Evolutionary conservation across 2,329 filamentous ascomycete genomes (phyloP).

Genomic region (Aspergillus melleus): DNA sequence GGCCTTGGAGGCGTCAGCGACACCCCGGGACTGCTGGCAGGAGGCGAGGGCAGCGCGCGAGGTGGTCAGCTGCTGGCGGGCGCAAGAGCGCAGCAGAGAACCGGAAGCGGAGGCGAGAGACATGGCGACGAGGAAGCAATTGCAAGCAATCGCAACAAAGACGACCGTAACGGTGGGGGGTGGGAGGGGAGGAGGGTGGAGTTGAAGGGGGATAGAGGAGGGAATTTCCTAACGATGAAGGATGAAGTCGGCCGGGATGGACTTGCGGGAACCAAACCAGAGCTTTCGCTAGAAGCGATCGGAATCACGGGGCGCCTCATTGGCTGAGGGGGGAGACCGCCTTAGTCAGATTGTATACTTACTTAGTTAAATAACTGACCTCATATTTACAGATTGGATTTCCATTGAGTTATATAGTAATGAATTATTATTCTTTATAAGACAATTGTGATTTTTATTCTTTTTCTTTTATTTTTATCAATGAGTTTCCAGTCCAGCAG

Average conservation of each 20-base stretch:
- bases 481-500: too few relatives aligned
- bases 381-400: too few relatives aligned
- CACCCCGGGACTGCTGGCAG: slow-evolving; percentile 44
- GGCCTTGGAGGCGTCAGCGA: slow-evolving; percentile 39
- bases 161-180: slow-evolving; percentile 17
- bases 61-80: slow-evolving; percentile 48
- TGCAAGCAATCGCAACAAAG: slow-evolving; percentile 35
- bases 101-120: slow-evolving; percentile 66
- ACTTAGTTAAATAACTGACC: too few relatives aligned
- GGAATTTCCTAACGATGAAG: slow-evolving; percentile 39
- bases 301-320: slow-evolving; percentile 44
- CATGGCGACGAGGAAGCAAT: slow-evolving; percentile 36
- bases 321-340: slow-evolving; percentile 25
- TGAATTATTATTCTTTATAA: too few relatives aligned
- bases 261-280: slow-evolving; percentile 28
- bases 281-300: slow-evolving; percentile 41
- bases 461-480: too few relatives aligned
- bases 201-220: slow-evolving; percentile 26
- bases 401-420: too few relatives aligned
- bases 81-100: slow-evolving; percentile 63
- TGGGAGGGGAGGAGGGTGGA: slow-evolving; percentile 20
- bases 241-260: slow-evolving; percentile 37
- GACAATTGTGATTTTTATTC: too few relatives aligned
- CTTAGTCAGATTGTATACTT: too few relatives aligned
- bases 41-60: slow-evolving; percentile 42